phyloP scores from a whole-genome alignment of 768 basidiomycete genomes.

The Hericium alpestre region DNA sequence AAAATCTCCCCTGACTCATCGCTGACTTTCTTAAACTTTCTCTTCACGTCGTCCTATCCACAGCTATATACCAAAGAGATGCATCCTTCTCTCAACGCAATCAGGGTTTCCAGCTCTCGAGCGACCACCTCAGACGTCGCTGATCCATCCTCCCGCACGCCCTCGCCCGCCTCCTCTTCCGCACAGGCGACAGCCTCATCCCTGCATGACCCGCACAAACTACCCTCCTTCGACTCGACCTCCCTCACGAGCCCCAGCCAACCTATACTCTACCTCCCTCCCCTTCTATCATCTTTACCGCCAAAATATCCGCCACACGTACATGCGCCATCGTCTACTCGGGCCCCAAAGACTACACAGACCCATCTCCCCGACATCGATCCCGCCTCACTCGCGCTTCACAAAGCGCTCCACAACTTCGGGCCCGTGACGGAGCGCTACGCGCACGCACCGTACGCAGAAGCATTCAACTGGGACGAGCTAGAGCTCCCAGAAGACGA shows the following conservation, averaged over 20 bases:
- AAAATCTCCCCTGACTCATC: neutral
- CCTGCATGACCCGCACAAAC: slow-evolving; percentile 41
- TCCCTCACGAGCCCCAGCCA: slow-evolving; percentile 25
- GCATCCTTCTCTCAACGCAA: neutral
- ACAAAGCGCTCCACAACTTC: slow-evolving; percentile 77
- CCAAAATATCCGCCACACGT: slow-evolving; percentile 20
- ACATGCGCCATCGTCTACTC: slow-evolving; percentile 17
- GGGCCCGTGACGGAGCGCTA: slow-evolving; percentile 50
- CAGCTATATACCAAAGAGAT: too few species aligned
- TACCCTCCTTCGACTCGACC: slow-evolving; percentile 39
- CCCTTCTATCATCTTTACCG: slow-evolving; percentile 71
- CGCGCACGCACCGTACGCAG: slow-evolving; percentile 49
- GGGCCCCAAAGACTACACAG: slow-evolving; percentile 40
- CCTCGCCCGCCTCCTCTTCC: slow-evolving; percentile 2
- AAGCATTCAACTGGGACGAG: slow-evolving; percentile 85
- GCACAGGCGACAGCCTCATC: neutral
- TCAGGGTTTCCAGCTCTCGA: neutral
- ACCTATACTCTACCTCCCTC: slow-evolving; percentile 74
- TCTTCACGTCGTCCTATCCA: too few species aligned
- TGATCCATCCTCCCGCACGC: neutral
- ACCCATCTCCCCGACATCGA: slow-evolving; percentile 81
- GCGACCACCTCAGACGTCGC: neutral
- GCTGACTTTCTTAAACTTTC: neutral
- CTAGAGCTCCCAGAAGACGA: slow-evolving; percentile 56
- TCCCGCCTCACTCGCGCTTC: slow-evolving; percentile 71